Evolutionary conservation across 176 grass and related monocot genomes (phyloP).

Genomic region (Oryza rufipogon): DNA sequence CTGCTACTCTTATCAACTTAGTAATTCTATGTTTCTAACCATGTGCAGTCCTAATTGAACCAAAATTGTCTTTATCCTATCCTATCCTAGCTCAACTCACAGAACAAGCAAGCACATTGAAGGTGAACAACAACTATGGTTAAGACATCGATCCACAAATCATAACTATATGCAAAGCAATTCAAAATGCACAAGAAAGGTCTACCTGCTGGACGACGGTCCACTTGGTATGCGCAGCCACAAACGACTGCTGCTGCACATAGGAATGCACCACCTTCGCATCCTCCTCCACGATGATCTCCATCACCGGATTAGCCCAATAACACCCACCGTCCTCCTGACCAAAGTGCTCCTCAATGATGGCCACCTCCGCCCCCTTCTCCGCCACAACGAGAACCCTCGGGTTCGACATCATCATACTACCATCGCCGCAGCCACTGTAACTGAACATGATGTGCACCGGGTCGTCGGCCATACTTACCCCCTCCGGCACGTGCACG

Average conservation of each 20-base stretch:
- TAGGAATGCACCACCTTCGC: slow-evolving; percentile 87
- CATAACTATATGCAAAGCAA: slow-evolving; percentile 2
- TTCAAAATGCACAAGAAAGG: neutral
- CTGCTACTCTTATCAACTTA: neutral
- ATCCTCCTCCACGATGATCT: slow-evolving; percentile 63
- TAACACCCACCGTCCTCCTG: slow-evolving; percentile 52
- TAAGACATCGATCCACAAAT: neutral
- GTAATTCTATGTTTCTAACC: neutral
- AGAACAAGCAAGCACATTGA: neutral
- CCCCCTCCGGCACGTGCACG: slow-evolving; percentile 53
- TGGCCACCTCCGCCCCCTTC: slow-evolving; percentile 59
- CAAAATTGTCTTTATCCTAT: neutral
- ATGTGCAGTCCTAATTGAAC: neutral
- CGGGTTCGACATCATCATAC: slow-evolving; percentile 56
- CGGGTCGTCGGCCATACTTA: slow-evolving; percentile 45
- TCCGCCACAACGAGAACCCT: slow-evolving; percentile 69
- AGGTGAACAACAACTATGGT: neutral
- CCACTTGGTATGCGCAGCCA: slow-evolving; percentile 91
- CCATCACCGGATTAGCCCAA: slow-evolving; percentile 91
- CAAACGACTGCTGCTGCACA: slow-evolving; percentile 69
- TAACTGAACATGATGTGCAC: slow-evolving; percentile 59
- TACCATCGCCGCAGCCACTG: slow-evolving; percentile 23
- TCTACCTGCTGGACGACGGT: slow-evolving; percentile 73
- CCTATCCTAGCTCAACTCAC: neutral
- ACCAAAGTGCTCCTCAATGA: slow-evolving; percentile 67